A percentile compares a stretch with the other conserved stretches of the same genome.
phyloP scores from a whole-genome alignment of 441 rosid genomes.

The Mallotus japonicus region DNA sequence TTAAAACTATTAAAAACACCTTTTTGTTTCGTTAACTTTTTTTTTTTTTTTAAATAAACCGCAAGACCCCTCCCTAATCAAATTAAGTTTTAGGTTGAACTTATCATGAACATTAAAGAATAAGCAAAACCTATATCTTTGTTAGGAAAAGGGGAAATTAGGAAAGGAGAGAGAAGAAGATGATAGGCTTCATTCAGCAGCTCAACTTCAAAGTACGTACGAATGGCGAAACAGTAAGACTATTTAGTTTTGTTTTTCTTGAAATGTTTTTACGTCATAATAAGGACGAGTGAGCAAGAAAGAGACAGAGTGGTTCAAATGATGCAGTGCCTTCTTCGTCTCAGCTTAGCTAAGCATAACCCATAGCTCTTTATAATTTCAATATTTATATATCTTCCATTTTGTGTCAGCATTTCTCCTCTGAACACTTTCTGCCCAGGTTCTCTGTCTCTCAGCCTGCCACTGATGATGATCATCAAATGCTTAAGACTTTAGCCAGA shows the following conservation, averaged over 20 bases:
- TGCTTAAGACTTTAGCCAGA: neutral
- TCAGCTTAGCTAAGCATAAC: conserved; percentile 15
- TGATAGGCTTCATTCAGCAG: neutral
- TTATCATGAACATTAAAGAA: too few species aligned
- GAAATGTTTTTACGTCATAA: neutral
- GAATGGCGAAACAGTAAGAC: neutral
- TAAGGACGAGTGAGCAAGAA: conserved; percentile 16
- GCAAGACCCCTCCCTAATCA: too few species aligned
- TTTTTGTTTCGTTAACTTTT: too few species aligned
- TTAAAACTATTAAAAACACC: too few species aligned
- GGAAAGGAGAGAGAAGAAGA: neutral
- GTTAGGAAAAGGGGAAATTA: too few species aligned
- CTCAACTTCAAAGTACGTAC: neutral
- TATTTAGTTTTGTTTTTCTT: neutral
- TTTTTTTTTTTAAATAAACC: too few species aligned
- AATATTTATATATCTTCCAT: conserved; percentile 13
- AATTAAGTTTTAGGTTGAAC: too few species aligned
- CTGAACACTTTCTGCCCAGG: conserved; percentile 47
- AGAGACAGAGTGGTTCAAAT: conserved; percentile 16
- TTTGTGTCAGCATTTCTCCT: conserved; percentile 36
- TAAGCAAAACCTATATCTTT: too few species aligned
- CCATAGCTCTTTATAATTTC: neutral
- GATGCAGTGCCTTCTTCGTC: conserved; percentile 24
- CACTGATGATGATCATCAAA: conserved; percentile 28
- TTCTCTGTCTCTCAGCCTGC: conserved; percentile 27